Base-by-base conservation (phyloP, 2,329 filamentous ascomycete genomes). In the Septoria petroselini region DNA sequence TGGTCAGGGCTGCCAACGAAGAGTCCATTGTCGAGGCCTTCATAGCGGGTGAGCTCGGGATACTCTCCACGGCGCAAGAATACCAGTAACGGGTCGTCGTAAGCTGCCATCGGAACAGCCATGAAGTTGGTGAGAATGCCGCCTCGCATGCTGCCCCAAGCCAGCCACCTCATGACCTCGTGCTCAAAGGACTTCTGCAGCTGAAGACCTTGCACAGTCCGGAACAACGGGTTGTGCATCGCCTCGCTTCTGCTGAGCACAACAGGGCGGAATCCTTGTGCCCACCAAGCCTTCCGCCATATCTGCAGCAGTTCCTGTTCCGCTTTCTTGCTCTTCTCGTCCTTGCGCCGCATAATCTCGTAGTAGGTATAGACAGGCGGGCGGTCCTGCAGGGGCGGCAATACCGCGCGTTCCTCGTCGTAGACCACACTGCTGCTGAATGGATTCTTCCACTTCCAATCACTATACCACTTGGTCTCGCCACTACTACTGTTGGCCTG, bases 241-340 rank as follows among this genome's bases (percentile, higher is more conserved):
- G 91, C 90, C 66, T 97, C 91, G 1, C 80, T 82, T 12, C 82
- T 79, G 42, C 86, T 84, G 48, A 97, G 71, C 33, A 97, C 86
- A 6, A 93, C 77, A 0, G 93, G 91, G 55, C 78, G 83, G 71
- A 97, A 96, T 8, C 91, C 93, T 62, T 94, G 83, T 0, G 91
- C 89, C 88, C 89, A 97, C 90, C 91, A 97, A 2, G 91, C 91
- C 38, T 89, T 81, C 53, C 91, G 81, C 93, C 93, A 97, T 45
- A 87, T 85, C 50, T 95, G 73, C 41, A 97, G 76, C 52, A 97
- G 72, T 51, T 84, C 80, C 63, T 85, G 85, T 66, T 96, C 88
- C 3, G 88, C 86, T 52, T 86, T 80, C 60, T 80, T 80, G 42
- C 80, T 77, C 14, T 79, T 78, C 41, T 79, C 76, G 25, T 85